Evolutionary conservation across 352 stramenopile genomes (phyloP), one percentile per base, ranked within the genome.

Genomic region (Globisporangium abappressorium): DNA sequence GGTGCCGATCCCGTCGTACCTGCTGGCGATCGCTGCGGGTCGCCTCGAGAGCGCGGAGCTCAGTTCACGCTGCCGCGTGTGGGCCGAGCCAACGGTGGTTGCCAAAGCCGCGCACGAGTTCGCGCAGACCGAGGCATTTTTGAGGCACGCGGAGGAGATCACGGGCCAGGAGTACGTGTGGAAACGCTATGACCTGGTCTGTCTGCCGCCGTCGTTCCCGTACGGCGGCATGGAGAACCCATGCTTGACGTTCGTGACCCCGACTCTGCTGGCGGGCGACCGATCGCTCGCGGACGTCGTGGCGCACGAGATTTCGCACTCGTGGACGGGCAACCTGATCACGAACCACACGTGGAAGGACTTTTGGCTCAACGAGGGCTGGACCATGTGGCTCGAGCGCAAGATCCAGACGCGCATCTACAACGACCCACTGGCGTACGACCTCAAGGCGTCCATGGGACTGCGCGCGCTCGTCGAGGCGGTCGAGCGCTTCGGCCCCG

Each of bases 341-440:
- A 99, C 97, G 11, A 99, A 99, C 83, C 79, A 81, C 64, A 98
- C 90, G 60, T 99, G 90, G 88, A 86, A 87, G 11, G 90, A 99
- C 74, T 99, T 99, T 74, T 99, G 96, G 97, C 78, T 99, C n/a
- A 99, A 99, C 72, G 98, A 99, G 70, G 96, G 97, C 18, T 99
- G 94, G 94, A 99, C 97, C 2, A 90, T 97, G 64, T 99, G 97
- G 87, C 85, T 99, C 24, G 91, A 99, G 79, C 85, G 97, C 41
- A 98, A 98, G 73, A 99, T 99, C 65, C 96, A 98, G 81, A 82
- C 82, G 3, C 74, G 71, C 5, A 88, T 87, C 58, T 62, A 78
- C 20, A 65, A 76, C 55, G 78, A 86, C 46, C 77, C 77, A 15
- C 62, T 68, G 5, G 62, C 49, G 43, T 87, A 84, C 68, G 82